Evolutionary conservation across 495 filamentous ascomycete species (phyloP).

Genomic region (Hypoxylon subgilvum): DNA sequence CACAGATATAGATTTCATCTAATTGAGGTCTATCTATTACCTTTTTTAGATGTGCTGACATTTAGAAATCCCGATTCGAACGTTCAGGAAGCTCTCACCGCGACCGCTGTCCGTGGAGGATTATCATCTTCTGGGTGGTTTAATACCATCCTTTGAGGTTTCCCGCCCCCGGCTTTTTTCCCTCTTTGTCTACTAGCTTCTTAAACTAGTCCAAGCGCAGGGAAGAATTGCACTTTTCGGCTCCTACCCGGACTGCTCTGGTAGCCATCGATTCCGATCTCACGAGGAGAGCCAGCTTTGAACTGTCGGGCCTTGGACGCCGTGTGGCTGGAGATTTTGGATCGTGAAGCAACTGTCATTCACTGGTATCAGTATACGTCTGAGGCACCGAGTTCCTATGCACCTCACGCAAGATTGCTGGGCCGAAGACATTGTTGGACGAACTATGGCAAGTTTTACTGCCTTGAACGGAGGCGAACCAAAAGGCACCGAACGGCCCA

Average conservation of each 20-base stretch:
- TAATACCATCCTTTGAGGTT: constrained; percentile 3
- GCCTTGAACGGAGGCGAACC: constrained; percentile 57
- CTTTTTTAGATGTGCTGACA: constrained; percentile 20
- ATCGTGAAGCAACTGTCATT: constrained; percentile 7
- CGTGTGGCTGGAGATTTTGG: constrained; percentile 13
- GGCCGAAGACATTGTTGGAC: constrained; percentile 42
- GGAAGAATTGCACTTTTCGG: constrained; percentile 8
- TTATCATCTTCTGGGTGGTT: neutral
- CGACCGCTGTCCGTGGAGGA: constrained; percentile 15
- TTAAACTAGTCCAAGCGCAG: neutral
- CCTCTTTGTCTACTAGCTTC: neutral
- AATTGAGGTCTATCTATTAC: constrained; percentile 6
- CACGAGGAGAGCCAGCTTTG: neutral
- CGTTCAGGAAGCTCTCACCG: constrained; percentile 4
- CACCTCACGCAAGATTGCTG: constrained; percentile 35
- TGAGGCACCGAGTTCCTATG: constrained; percentile 31
- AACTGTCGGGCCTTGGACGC: constrained; percentile 13
- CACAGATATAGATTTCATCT: constrained; percentile 13
- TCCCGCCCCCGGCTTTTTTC: neutral
- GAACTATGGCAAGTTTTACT: constrained; percentile 55
- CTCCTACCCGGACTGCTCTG: neutral
- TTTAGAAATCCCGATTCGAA: constrained; percentile 8
- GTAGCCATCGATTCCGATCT: neutral
- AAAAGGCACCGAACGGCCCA: constrained; percentile 44
- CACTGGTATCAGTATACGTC: constrained; percentile 1